phyloP scores from a whole-genome alignment of 23 red algal genomes.

The Agarophyton chilense region DNA sequence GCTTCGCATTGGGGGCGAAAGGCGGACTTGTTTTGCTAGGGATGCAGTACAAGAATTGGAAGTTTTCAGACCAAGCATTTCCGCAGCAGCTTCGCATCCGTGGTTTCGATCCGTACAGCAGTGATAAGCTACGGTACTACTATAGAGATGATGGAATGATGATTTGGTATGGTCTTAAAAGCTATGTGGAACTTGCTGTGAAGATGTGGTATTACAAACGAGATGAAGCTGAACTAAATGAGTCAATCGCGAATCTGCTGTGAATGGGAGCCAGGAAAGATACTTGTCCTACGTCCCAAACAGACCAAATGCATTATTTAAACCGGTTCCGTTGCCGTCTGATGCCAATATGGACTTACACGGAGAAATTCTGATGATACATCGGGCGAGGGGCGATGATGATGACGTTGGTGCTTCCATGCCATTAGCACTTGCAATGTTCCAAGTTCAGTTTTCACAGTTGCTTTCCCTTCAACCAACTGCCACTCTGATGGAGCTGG shows the following conservation, averaged over 20 bases:
- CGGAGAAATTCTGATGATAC: constrained; percentile 44
- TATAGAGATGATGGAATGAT: constrained; percentile 66
- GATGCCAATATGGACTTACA: constrained; percentile 38
- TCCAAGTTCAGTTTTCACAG: constrained; percentile 70
- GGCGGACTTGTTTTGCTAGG: constrained; percentile 44
- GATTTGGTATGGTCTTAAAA: constrained; percentile 47
- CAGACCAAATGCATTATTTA: constrained; percentile 53
- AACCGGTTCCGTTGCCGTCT: constrained; percentile 35
- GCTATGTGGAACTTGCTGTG: constrained; percentile 39
- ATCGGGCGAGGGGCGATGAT: constrained; percentile 40
- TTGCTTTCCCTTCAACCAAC: constrained; percentile 40
- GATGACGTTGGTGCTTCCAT: constrained; percentile 53
- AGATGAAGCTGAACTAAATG: constrained; percentile 24
- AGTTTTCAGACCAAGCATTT: constrained; percentile 45
- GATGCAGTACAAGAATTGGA: constrained; percentile 45
- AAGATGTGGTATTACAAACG: constrained; percentile 20
- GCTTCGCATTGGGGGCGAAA: constrained; percentile 43
- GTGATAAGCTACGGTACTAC: constrained; percentile 56
- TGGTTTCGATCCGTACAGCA: constrained; percentile 52
- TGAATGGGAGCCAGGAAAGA: constrained; percentile 46
- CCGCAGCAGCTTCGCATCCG: constrained; percentile 43
- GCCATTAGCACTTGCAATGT: constrained; percentile 62
- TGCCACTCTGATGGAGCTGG: constrained; percentile 19
- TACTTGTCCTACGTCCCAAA: constrained; percentile 77
- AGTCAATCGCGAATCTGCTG: constrained; percentile 38